Conservation (phyloP, 208 protist species). For the Lotmaria passim region DNA sequence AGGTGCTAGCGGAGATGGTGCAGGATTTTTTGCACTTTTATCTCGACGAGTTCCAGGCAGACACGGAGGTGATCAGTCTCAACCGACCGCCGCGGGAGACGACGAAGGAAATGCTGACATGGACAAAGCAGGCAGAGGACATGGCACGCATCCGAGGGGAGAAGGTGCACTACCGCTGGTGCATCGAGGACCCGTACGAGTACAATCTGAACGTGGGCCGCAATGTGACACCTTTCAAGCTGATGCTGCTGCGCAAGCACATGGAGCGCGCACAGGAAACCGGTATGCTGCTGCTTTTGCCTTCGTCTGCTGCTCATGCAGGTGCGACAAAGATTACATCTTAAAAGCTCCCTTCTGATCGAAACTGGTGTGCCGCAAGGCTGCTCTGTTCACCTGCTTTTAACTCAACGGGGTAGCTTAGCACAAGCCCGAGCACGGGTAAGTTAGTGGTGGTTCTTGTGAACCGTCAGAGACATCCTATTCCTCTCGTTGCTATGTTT, state of each 20-base stretch:
- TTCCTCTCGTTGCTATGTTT: no score
- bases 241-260: constrained; percentile 75
- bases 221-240: constrained; percentile 87
- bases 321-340: neutral
- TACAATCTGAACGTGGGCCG: constrained; percentile 88
- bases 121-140: constrained; percentile 84
- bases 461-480: no score
- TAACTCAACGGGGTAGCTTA: no score
- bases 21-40: constrained; percentile 86
- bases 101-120: constrained; percentile 69
- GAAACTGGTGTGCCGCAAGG: no score
- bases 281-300: constrained; percentile 45
- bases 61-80: constrained; percentile 71
- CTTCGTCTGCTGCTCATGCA: neutral
- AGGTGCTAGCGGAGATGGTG: constrained; percentile 63
- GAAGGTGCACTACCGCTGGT: constrained; percentile 85
- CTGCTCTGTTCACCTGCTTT: no score
- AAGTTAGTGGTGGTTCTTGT: no score
- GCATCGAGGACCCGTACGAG: constrained; percentile 93
- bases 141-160: constrained; percentile 72
- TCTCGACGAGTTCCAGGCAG: constrained; percentile 68
- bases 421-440: no score
- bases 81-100: constrained; percentile 53
- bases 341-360: neutral
- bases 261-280: constrained; percentile 70